Base-by-base conservation (phyloP, 1,284 basidiomycete species). In the Microbotryum lychnidis-dioicae region DNA sequence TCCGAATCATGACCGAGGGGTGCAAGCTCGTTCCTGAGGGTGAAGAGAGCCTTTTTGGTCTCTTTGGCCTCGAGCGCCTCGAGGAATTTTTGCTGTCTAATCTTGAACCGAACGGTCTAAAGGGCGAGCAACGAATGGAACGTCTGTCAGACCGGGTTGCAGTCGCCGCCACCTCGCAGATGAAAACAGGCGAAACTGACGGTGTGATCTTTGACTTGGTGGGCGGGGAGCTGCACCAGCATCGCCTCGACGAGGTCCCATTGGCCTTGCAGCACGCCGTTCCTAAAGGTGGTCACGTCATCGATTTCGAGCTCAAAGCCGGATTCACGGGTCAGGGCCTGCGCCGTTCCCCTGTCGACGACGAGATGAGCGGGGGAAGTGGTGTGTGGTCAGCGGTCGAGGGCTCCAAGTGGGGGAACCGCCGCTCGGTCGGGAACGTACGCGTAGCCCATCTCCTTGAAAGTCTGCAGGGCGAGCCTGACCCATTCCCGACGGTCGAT, bases 71-170 rank as follows among this genome's bases (percentile, higher is more conserved):
- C 94, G 54, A 98, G 80, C n/a, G 90, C 80, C 73, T 98, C 94
- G 50, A 98, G 81, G 75, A 97, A 98, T 77, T 96, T 93, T 80
- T 98, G 94, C 76, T 89, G 87, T 62, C 86, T 86, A 61, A 98
- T 87, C 66, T 93, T 79, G 76, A 94, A 96, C 66, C 81, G 85
- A 86, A 70, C 87, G 83, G 86, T 94, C 74, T 49, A 64, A 23
- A 20, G 23, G 46, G 25, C 69, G 61, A 61, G 55, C 64, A 62
- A 33, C 16, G 14, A 42, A 31, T 10, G 6, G 8, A 31, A 31
- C 31, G 31, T 31, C 31, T n/a, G 47, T 25, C 29, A 31, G 54
- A 60, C 25, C 23, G 47, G 25, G n/a, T 54, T 42, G 37, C 44
- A 8, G 20, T 16, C 48, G 29, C 37, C 23, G 31, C 10, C 6